A percentile compares a stretch with the other conserved stretches of the same genome.
phyloP scores from a whole-genome alignment of 2,329 filamentous ascomycete genomes.

The Dothideomycetidae sp. region DNA sequence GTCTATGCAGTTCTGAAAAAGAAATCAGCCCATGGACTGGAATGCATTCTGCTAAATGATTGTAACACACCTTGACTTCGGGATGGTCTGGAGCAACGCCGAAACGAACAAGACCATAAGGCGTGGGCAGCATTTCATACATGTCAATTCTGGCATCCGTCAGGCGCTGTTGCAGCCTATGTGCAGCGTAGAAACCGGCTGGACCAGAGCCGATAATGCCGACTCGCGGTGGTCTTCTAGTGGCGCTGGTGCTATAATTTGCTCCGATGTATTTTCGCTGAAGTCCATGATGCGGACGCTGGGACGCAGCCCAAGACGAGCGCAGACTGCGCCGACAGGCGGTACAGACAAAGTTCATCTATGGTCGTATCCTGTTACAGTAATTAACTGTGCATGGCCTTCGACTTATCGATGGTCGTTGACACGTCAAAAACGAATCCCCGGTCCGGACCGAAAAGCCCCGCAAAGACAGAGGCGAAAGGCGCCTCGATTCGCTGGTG shows the following conservation, averaged over 20 bases:
- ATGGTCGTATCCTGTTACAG: no score
- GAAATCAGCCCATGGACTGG: no score
- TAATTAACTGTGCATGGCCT: no score
- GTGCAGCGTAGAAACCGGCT: slow-evolving; percentile 88
- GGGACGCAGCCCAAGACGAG: neutral
- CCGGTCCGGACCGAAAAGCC: no score
- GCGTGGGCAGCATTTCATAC: slow-evolving; percentile 88
- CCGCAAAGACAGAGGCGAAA: no score
- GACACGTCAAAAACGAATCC: no score
- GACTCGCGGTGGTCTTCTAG: slow-evolving; percentile 49
- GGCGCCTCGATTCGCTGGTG: no score
- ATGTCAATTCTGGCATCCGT: slow-evolving; percentile 68
- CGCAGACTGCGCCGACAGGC: slow-evolving; percentile 3
- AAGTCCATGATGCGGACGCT: neutral
- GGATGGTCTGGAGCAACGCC: slow-evolving; percentile 97
- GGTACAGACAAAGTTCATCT: slow-evolving; percentile 5
- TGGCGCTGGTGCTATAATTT: slow-evolving; percentile 15
- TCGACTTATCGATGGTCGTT: no score
- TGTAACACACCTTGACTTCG: slow-evolving; percentile 98
- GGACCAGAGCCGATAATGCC: slow-evolving; percentile 82
- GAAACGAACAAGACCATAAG: slow-evolving; percentile 82
- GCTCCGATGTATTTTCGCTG: slow-evolving; percentile 3
- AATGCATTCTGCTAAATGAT: no score
- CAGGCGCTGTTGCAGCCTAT: slow-evolving; percentile 66
- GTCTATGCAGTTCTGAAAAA: slow-evolving; percentile 71